Percentiles rank a stretch among this genome's conserved stretches.
phyloP scores from a whole-genome alignment of 2,329 filamentous ascomycete species.

The Hortaea sp. region DNA sequence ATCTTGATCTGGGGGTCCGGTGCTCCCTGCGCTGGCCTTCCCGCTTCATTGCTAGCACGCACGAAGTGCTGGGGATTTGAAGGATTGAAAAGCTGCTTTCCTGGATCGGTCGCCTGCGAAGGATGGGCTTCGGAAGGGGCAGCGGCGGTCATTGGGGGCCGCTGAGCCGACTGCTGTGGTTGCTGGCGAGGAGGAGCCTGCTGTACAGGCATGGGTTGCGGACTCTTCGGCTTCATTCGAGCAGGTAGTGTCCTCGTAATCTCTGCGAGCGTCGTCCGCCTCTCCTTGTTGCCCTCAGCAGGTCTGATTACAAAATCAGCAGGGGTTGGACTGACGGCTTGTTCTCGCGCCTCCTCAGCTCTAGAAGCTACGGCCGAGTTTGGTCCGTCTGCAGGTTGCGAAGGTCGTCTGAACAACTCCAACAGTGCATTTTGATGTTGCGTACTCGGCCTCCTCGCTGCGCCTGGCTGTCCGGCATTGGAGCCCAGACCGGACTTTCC shows the following conservation, averaged over 20 bases:
- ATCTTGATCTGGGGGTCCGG: not conserved
- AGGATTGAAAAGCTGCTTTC: no score
- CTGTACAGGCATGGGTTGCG: no score
- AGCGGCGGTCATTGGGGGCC: not conserved
- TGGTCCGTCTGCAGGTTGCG: conserved; percentile 4
- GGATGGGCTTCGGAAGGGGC: not conserved
- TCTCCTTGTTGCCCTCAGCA: conserved; percentile 3
- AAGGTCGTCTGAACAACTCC: conserved; percentile 32
- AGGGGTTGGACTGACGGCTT: conserved; percentile 9
- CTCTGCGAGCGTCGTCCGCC: conserved; percentile 21
- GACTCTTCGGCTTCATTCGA: conserved; percentile 11
- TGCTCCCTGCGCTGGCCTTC: not conserved
- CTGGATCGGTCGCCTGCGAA: not conserved
- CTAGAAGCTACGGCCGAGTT: not conserved
- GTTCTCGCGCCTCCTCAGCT: conserved; percentile 1
- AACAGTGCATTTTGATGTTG: conserved; percentile 36
- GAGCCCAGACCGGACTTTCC: not conserved
- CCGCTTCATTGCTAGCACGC: not conserved
- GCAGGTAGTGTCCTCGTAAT: conserved; percentile 23
- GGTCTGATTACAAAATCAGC: conserved; percentile 13
- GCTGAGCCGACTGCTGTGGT: conserved; percentile 1
- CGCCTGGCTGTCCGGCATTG: no score
- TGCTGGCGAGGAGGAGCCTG: conserved; percentile 1
- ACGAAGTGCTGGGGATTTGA: not conserved
- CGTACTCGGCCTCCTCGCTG: conserved; percentile 8